Base-by-base conservation (phyloP, 2,329 filamentous ascomycete species). In the Fusarium chlamydosporum region DNA sequence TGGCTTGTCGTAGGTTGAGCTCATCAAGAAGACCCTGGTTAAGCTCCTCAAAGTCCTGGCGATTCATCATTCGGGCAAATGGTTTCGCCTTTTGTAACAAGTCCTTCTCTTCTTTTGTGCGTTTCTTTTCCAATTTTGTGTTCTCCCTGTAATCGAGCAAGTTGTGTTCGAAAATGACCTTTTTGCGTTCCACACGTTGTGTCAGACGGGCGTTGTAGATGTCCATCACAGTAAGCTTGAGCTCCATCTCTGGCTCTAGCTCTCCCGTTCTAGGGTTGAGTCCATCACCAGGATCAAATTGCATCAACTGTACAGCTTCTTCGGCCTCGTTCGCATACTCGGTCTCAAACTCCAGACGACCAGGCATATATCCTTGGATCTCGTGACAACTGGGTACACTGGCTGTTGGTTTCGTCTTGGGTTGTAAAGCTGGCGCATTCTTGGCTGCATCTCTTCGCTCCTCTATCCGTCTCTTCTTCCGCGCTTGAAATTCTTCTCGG, bases 301-400 rank as follows among this genome's bases (percentile, higher is more conserved):
- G 92, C 94, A 99, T 98, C 68, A 97, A 90, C 78, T 99, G 96
- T 3, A 99, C 96, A 0, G 95, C 95, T 80, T 98, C 96, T 81
- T 99, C 96, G 1, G 96, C 96, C 75, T 99, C 96, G 75, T 99
- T 99, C 75, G 95, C 92, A 77, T 97, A 96, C 75, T 99, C 96
- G 0, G 93, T 97, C 83, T 99, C 96, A 69, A 99, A 99, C 76
- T 99, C 96, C 69, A 99, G 81, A 40, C 96, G 93, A 43, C 96
- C 96, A 4, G 96, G 96, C 96, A 99, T 99, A 78, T 97, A 99
- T 4, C 96, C 96, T 79, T 97, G 94, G 37, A 99, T 96, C 80
- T 99, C 96, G 82, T 99, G 96, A 79, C 96, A 99, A 34, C 94
- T 91, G 1, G 96, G 96, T 4, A 97, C 94, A 82, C 92, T 97